Evolutionary conservation across 495 filamentous ascomycete species (phyloP), one percentile per base, ranked within the genome.

Genomic region (Rhypophila decipiens): DNA sequence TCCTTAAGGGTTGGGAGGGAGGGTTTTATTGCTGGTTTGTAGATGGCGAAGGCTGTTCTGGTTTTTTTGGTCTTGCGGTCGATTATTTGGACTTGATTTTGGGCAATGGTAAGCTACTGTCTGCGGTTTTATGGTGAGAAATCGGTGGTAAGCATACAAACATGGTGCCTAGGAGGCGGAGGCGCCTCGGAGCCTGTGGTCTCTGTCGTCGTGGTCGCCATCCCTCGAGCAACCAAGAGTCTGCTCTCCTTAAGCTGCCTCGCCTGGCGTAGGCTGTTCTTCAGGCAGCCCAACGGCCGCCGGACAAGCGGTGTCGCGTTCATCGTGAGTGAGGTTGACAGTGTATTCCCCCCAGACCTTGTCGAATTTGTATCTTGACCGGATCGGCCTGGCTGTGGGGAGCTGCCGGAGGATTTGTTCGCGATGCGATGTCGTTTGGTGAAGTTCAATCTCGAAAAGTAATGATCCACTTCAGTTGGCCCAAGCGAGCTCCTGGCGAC

Each of bases 281-380:
- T 81, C 66, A 83, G 78, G 70, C 79, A 80, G 77, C 76, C 74
- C 71, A 85, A 68, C 49, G 77, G 84, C 80, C 80, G 80, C 64
- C 80, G 44, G 39, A 47, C 61, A 46, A 76, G 66, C 51, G 70
- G 68, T 50, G 76, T 61, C 43, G 66, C 69, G 60, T 83, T 81
- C 84, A 87, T 87, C 43, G 56, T 68, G 58, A 34, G 39, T 52
- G 20, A 43, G n/a, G n/a, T n/a, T n/a, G n/a, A n/a, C n/a, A n/a
- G n/a, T n/a, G n/a, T n/a, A n/a, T n/a, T n/a, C n/a, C n/a, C n/a
- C n/a, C n/a, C n/a, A n/a, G n/a, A n/a, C n/a, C n/a, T 36, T 13
- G 29, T 33, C 29, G 29, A 8, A 7, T 7, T 33, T 13, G 29
- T 33, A 7, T 17, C 20, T 8, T 17, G 36, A 39, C 36, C 5